Base-by-base conservation (phyloP, 1,139 yeast genomes). In the Kodamaea suecica region DNA sequence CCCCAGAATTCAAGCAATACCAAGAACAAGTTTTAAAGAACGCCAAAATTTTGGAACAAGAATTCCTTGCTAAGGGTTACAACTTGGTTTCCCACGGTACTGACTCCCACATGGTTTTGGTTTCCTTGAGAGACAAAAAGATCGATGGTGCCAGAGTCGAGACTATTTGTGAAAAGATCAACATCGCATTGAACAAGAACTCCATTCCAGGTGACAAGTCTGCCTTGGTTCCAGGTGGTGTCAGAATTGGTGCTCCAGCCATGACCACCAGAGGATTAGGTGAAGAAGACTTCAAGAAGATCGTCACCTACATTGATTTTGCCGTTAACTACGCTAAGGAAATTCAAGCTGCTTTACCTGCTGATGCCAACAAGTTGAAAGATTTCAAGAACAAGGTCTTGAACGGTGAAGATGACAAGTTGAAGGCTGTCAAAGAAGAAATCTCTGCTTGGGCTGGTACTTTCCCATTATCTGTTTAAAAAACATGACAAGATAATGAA, bases 71-170 rank as follows among this genome's bases (percentile, higher is more conserved):
- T 42, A 72, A 71, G 52, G 95, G 88, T 42, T 90, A 83, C 75
- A 78, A 78, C 45, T 76, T 92, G 52, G 98, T 92, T 35, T 82
- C 95, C 32, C 76, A 82, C 53, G 98, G 98, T 60, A 92, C 98
- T 43, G 97, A 92, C 66, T 85, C 96, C 44, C 98, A 92, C 68
- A 80, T 92, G 88, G 88, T 92, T 38, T 75, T 92, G 50, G 90
- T 92, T 41, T 84, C 90, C 45, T 75, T 92, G 58, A 85, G 84
- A 67, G 92, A 87, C 57, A 82, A 87, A 68, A 81, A 84, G 52
- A 82, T 92, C 48, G 98, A 92, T 59, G 98, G 98, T 66, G 97
- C 98, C 37, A 85, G 98, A 68, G 86, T 88, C 39, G 98, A 92
- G 72, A 80, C 92, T 37, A 87, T 92, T 37, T 84, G 95, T 64